A percentile compares a stretch with the other conserved stretches of the same genome.
These are phyloP conservation scores for Flaveria trinervia DNA, from an alignment of 129 eudicot genomes.

Conservation along the genomic window DNA sequence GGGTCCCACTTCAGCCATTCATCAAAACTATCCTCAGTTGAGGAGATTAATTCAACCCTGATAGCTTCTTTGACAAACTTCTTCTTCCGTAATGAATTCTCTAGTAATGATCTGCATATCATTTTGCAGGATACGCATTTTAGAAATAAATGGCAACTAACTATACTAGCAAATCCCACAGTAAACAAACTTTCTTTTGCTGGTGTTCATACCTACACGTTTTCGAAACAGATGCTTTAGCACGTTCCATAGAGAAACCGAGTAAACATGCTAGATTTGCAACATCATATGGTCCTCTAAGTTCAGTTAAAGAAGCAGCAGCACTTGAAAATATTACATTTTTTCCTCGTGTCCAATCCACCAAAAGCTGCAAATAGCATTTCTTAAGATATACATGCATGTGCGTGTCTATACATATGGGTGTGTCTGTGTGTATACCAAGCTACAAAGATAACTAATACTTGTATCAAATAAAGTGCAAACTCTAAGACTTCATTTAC, in stretches of 20 bases:
- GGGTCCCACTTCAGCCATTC: conserved; percentile 97
- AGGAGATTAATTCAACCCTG: conserved; percentile 59
- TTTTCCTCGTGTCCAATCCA: conserved; percentile 92
- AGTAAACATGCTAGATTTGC: conserved; percentile 67
- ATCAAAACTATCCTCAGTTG: conserved; percentile 43
- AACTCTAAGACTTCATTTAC: no score
- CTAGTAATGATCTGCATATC: conserved; percentile 58
- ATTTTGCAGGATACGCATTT: conserved; percentile 13
- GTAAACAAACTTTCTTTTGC: background rate
- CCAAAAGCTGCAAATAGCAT: conserved; percentile 64
- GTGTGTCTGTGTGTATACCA: background rate
- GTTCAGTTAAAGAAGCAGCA: conserved; percentile 73
- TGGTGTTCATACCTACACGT: conserved; percentile 65
- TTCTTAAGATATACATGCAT: background rate
- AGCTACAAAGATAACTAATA: background rate
- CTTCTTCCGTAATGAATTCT: conserved; percentile 69
- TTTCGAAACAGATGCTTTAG: conserved; percentile 81
- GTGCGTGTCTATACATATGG: background rate
- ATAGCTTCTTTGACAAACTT: conserved; percentile 75
- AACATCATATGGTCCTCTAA: conserved; percentile 89
- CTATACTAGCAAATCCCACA: background rate
- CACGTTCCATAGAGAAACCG: conserved; percentile 71
- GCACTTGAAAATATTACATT: conserved; percentile 73
- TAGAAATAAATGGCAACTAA: background rate
- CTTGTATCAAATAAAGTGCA: background rate